Evolutionary conservation across 2,329 filamentous ascomycete genomes (phyloP), one percentile per base, ranked within the genome.

Genomic region (Pestalotiopsis sp.): DNA sequence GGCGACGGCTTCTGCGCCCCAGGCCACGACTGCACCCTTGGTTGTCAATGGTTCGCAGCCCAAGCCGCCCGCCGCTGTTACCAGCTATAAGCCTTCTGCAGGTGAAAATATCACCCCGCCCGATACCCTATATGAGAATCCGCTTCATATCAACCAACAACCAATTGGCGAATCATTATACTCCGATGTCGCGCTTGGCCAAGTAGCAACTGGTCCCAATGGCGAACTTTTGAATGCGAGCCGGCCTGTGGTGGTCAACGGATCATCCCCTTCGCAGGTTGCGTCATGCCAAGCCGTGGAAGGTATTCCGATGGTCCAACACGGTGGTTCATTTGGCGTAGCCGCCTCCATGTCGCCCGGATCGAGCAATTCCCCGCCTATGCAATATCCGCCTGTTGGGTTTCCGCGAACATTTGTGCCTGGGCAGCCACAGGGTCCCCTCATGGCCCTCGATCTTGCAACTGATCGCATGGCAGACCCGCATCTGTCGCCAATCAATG

Each of bases 401-500:
- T 67, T 74, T 30, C 72, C 71, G 61, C 72, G 74, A 22, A 39
- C 35, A 40, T 75, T 76, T 52, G 71, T 81, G 68, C 77, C 78
- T 3, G 81, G 83, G 11, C 80, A 82, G 65, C 78, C 81, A 26
- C 84, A 84, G 57, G 85, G 79, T 68, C 82, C 82, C 24, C 78
- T 82, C 3, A 86, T 88, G 69, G 85, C 86, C 14, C 77, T 89
- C 20, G 87, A 89, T 71, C 81, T 89, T 14, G 86, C 86, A 1
- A 83, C 84, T 52, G 82, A 84, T 39, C 79, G 80, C 24, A 72
- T 81, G 4, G 77, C 80, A 9, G 85, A 87, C 9, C 75, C 82
- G 56, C 85, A 85, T 71, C 82, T 94, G 2, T 94, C 92, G 0
- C 92, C 92, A 0, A 92, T 94, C 0, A 91, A 91, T 66, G 92